Percentiles rank a stretch among this genome's conserved stretches.
These are phyloP conservation scores for Cladosporium sp. DNA, from an alignment of 2,329 filamentous ascomycete species.

Conservation along the genomic window DNA sequence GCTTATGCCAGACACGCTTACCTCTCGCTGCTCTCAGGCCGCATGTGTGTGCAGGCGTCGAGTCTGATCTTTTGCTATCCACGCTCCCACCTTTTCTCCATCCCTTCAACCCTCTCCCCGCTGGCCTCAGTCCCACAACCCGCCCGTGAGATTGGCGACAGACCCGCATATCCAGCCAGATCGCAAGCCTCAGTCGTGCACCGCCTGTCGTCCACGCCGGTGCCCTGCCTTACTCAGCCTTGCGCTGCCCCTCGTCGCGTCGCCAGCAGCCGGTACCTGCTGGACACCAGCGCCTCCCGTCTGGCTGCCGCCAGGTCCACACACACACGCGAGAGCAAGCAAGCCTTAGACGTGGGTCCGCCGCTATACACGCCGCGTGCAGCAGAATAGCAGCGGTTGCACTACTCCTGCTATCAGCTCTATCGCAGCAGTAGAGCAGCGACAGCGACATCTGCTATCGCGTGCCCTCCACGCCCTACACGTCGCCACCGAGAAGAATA, in stretches of 20 bases:
- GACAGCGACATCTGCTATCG: background rate
- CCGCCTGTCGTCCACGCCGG: background rate
- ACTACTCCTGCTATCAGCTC: background rate
- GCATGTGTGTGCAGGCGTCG: background rate
- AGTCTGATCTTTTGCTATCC: slow-evolving; percentile 14
- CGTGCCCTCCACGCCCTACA: background rate
- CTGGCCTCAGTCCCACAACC: slow-evolving; percentile 8
- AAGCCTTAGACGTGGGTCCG: slow-evolving; percentile 8
- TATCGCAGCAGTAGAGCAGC: background rate
- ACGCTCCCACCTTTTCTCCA: slow-evolving; percentile 12
- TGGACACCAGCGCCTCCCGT: slow-evolving; percentile 9
- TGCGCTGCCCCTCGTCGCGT: slow-evolving; percentile 9
- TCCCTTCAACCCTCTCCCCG: slow-evolving; percentile 11
- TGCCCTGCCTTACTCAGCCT: slow-evolving; percentile 6
- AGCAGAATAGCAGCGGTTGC: background rate
- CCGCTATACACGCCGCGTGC: slow-evolving; percentile 1
- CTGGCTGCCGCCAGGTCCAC: slow-evolving; percentile 11
- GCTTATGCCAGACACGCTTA: slow-evolving; percentile 7
- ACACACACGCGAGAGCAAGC: background rate
- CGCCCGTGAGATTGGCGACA: slow-evolving; percentile 11
- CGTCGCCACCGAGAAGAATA: background rate
- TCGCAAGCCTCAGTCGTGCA: background rate
- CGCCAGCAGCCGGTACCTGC: slow-evolving; percentile 11
- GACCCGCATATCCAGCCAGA: slow-evolving; percentile 9
- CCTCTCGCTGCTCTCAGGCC: slow-evolving; percentile 3